Percentiles rank a stretch among this genome's conserved stretches.
These are phyloP conservation scores for Panaeolus papilionaceus DNA, from an alignment of 768 basidiomycete genomes.

Conservation along the genomic window DNA sequence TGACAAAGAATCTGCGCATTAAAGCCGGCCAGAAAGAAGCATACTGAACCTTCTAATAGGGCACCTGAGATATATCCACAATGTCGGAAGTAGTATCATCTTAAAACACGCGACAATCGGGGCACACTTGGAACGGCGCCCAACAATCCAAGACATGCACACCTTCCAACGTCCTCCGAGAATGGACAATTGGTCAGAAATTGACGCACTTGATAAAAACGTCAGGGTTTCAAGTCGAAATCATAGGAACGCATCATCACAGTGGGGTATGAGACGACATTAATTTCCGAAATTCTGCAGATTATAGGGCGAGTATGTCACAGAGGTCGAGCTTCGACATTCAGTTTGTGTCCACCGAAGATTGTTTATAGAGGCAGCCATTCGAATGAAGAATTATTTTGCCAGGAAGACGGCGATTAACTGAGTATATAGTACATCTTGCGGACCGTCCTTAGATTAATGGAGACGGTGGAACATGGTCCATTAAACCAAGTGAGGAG, in stretches of 20 bases:
- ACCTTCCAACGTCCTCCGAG: not conserved
- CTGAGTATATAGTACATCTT: not conserved
- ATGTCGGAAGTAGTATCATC: not conserved
- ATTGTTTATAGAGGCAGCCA: not conserved
- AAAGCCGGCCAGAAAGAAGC: not conserved
- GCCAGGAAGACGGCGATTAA: not conserved
- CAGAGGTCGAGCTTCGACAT: not conserved
- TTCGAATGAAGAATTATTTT: not conserved
- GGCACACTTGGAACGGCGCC: too few species aligned
- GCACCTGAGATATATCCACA: too few species aligned
- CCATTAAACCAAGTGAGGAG: not conserved
- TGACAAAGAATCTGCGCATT: not conserved
- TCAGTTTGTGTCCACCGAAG: not conserved
- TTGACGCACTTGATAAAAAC: too few species aligned
- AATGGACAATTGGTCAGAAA: too few species aligned
- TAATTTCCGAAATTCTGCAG: constrained; percentile 2
- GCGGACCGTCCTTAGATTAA: not conserved
- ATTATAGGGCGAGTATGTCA: not conserved
- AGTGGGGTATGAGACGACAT: not conserved
- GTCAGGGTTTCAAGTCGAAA: not conserved
- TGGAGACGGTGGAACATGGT: not conserved
- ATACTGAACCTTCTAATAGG: not conserved
- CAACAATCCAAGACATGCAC: too few species aligned
- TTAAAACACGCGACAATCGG: not conserved
- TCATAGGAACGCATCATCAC: not conserved